Conservation (phyloP, 2,329 filamentous ascomycete species). For the Claviceps spartinae region DNA sequence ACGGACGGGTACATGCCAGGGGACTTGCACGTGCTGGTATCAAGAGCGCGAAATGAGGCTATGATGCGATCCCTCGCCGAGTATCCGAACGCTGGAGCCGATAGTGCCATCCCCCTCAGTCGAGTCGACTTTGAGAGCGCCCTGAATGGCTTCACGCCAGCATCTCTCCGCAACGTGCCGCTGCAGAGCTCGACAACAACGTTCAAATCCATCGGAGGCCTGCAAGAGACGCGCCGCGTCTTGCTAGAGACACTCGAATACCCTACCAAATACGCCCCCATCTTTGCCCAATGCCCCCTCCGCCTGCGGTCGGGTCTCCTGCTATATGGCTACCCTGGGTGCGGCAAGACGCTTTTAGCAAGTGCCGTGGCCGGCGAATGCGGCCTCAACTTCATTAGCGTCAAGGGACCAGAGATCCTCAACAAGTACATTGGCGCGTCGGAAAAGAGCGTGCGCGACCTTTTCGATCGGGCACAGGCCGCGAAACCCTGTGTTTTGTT, state of each 20-base stretch:
- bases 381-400: conserved; percentile 93
- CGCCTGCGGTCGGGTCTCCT: conserved; percentile 87
- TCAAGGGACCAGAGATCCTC: conserved; percentile 94
- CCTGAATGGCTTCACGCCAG: conserved; percentile 84
- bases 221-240: conserved; percentile 76
- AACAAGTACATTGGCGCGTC: conserved; percentile 99
- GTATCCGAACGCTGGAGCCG: conserved; percentile 29
- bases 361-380: conserved; percentile 97
- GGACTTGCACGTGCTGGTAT: conserved; percentile 73
- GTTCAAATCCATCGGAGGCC: conserved; percentile 82
- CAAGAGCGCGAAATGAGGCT: conserved; percentile 80
- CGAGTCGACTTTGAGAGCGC: conserved; percentile 71
- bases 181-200: conserved; percentile 86
- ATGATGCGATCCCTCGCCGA: conserved; percentile 65
- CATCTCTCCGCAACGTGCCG: conserved; percentile 86
- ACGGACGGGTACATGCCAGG: conserved; percentile 98
- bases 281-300: conserved; percentile 90
- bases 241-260: conserved; percentile 92
- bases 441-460: conserved; percentile 87
- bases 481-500: conserved; percentile 90
- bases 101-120: conserved; percentile 46
- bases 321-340: conserved; percentile 89
- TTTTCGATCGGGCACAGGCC: conserved; percentile 85
- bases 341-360: conserved; percentile 89
- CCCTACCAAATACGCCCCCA: conserved; percentile 93